Base-by-base conservation (phyloP, 306 rosid genomes). In the Castanea mollissima region DNA sequence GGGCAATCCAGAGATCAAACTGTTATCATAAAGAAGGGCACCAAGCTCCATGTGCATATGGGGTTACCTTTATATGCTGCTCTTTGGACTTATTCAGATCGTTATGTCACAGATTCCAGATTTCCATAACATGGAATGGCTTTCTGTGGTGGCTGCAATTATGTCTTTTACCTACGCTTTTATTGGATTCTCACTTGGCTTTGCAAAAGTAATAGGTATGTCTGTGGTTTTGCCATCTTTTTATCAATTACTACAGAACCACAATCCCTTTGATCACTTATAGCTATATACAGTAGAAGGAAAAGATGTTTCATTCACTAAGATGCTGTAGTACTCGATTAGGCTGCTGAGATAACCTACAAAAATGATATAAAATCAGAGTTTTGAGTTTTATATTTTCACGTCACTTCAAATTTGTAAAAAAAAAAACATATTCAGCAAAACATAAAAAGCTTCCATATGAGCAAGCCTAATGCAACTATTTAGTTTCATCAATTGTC, bases 1-100 rank as follows among this genome's bases (percentile, higher is more conserved):
- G 98, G 74, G 98, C 97, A 1, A 94, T 94, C 71, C 86, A 79
- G 87, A 88, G 74, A 76, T 86, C 96, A 74, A 91, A 92, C 69
- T 94, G 98, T 77, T 92, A 89, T 62, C 97, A 92, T 84, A 84
- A 76, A 69, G 87, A 94, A 84, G 98, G 97, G 58, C 92, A 94
- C 77, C 4, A 89, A 0, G 93, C 91, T 74, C 81, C 92, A 31
- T 94, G 97, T 82, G 20, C 76, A 16, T 91, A 86, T 78, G 94
- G 88, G 7, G 87, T 76, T 67, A 59, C 72, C 20, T 0, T 58
- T 91, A 84, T 55, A 92, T 92, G 91, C 23, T 92, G 79, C 11
- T 92, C 25, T 94, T 94, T 83, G 98, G 98, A 87, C 60, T 81
- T 72, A 72, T 94, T 46, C 94, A 94, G 85, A 64, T 92, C 12